Conservation (phyloP, 192 early-diverging fungal genomes). For the Coemansia sp. region DNA sequence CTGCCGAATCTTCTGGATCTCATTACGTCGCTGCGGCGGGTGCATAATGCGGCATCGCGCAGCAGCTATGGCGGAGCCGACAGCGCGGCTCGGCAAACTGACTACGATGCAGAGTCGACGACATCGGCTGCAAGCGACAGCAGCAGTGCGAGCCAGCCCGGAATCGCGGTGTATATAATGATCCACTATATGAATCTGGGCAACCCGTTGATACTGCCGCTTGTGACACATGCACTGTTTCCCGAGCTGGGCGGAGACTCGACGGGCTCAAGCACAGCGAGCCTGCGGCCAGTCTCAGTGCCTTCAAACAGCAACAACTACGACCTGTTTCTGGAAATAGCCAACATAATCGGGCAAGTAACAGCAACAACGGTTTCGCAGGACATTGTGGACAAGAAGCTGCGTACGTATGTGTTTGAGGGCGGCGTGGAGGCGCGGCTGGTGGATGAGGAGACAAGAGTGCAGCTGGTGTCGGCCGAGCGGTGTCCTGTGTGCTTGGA, state of each 20-base stretch:
- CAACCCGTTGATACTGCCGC: constrained; percentile 38
- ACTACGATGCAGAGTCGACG: neutral
- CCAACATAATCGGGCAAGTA: constrained; percentile 44
- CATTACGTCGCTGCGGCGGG: constrained; percentile 11
- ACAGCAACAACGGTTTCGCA: constrained; percentile 34
- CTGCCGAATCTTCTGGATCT: constrained; percentile 8
- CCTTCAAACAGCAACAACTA: constrained; percentile 25
- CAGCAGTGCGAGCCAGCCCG: constrained; percentile 12
- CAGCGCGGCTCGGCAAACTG: constrained; percentile 5
- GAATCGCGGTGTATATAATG: constrained; percentile 38
- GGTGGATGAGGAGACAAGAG: constrained; percentile 2
- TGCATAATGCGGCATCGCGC: constrained; percentile 9
- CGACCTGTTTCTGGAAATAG: constrained; percentile 46
- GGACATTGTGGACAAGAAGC: constrained; percentile 35
- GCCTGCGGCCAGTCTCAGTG: neutral
- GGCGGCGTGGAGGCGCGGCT: constrained; percentile 15
- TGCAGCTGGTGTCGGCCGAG: constrained; percentile 38
- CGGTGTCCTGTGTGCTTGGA: constrained; percentile 51
- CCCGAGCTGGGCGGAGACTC: constrained; percentile 29
- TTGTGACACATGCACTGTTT: constrained; percentile 38
- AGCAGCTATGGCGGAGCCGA: neutral
- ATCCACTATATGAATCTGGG: constrained; percentile 42
- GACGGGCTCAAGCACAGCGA: neutral
- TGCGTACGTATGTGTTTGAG: constrained; percentile 23
- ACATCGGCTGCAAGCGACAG: constrained; percentile 3